Evolutionary conservation across 2,329 filamentous ascomycete species (phyloP).

Genomic region (Fusarium napiforme): DNA sequence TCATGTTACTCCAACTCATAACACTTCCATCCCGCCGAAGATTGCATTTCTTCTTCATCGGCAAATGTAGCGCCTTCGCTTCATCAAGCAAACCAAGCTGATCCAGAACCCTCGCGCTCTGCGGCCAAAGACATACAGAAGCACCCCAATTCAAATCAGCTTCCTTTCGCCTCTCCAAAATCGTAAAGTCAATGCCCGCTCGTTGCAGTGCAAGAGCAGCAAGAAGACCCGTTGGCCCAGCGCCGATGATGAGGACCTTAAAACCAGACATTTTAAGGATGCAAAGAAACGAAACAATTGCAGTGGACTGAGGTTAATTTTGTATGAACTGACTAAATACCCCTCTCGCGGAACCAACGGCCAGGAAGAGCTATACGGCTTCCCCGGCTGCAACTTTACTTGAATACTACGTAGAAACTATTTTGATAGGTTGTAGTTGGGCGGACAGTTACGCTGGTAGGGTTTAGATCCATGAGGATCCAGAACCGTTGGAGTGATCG

Average conservation of each 20-base stretch:
- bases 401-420: background rate
- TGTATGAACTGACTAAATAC: background rate
- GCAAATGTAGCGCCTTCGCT: background rate
- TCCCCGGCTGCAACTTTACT: background rate
- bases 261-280: constrained; percentile 2
- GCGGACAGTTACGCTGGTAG: background rate
- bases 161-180: constrained; percentile 11
- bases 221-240: constrained; percentile 16
- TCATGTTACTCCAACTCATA: constrained; percentile 28
- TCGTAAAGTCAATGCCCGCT: constrained; percentile 18
- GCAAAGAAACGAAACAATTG: background rate
- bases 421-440: background rate
- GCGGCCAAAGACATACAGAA: constrained; percentile 26
- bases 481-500: constrained; percentile 25
- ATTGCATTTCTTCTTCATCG: constrained; percentile 26
- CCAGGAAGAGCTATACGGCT: background rate
- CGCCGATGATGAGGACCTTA: constrained; percentile 22
- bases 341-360: background rate
- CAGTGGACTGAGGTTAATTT: background rate
- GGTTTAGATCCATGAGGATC: background rate
- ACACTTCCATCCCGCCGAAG: constrained; percentile 13
- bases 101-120: constrained; percentile 12
- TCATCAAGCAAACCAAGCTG: constrained; percentile 22
- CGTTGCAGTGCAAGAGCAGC: constrained; percentile 7
- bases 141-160: constrained; percentile 24